Evolutionary conservation across 495 filamentous ascomycete genomes (phyloP).

Genomic region (Penicillium lagena): DNA sequence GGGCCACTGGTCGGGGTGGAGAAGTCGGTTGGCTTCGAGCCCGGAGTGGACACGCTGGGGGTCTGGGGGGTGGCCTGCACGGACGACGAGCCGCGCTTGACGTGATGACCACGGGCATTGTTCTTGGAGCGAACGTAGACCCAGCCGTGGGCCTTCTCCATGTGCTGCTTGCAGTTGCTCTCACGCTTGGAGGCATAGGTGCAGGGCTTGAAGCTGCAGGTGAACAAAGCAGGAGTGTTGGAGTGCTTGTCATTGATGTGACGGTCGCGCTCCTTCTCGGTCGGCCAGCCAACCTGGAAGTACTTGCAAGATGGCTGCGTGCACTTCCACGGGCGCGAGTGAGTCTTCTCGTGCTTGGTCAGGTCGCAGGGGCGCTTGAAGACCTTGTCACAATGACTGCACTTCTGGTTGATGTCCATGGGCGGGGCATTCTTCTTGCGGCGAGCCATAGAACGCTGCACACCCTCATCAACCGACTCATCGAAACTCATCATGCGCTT

Average conservation of each 20-base stretch:
- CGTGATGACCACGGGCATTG: slow-evolving; percentile 59
- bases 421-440: slow-evolving; percentile 71
- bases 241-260: slow-evolving; percentile 96
- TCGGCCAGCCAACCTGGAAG: slow-evolving; percentile 81
- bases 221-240: slow-evolving; percentile 63
- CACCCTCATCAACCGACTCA: slow-evolving; percentile 56
- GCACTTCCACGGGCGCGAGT: slow-evolving; percentile 94
- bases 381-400: slow-evolving; percentile 75
- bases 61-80: slow-evolving; percentile 42
- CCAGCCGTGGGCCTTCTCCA: slow-evolving; percentile 97
- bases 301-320: slow-evolving; percentile 75
- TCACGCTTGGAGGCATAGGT: slow-evolving; percentile 91
- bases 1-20: slow-evolving; percentile 21
- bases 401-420: slow-evolving; percentile 70
- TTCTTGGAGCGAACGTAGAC: slow-evolving; percentile 85
- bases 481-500: slow-evolving; percentile 59
- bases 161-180: slow-evolving; percentile 98
- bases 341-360: slow-evolving; percentile 96
- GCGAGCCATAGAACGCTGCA: slow-evolving; percentile 81
- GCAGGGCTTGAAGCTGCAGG: slow-evolving; percentile 80
- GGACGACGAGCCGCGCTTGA: slow-evolving; percentile 26
- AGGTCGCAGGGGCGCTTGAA: slow-evolving; percentile 91
- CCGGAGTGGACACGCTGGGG: slow-evolving; percentile 47
- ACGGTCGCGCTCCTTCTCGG: slow-evolving; percentile 93
- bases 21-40: slow-evolving; percentile 36